These are phyloP conservation scores for Monosporascus ibericus DNA, from an alignment of 2,329 filamentous ascomycete genomes.

Conservation along the genomic window DNA sequence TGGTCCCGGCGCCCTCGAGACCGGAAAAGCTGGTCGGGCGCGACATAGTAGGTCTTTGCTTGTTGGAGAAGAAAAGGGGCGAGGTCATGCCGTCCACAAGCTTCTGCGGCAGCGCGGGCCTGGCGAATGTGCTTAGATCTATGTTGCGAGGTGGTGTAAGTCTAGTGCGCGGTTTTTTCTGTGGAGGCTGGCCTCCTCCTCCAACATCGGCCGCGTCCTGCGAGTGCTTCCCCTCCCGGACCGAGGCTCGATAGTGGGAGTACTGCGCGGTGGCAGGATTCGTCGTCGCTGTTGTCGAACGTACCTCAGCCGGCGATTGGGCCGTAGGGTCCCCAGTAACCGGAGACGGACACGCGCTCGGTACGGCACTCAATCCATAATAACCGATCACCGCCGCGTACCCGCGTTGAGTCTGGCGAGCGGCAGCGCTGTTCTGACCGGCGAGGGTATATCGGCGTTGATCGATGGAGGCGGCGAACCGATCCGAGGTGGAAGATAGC, in stretches of 20 bases:
- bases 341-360: conserved; percentile 12
- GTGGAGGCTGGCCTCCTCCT: conserved; percentile 16
- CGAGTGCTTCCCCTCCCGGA: conserved; percentile 14
- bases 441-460: conserved; percentile 15
- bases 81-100: conserved; percentile 37
- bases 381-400: conserved; percentile 20
- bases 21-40: conserved; percentile 33
- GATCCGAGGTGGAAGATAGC: conserved; percentile 11
- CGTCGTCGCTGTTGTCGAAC: conserved; percentile 6
- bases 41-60: conserved; percentile 28
- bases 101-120: conserved; percentile 19
- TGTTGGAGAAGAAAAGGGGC: conserved; percentile 48
- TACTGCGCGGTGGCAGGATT: conserved; percentile 10
- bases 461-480: conserved; percentile 15
- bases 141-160: conserved; percentile 39
- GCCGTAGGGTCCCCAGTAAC: conserved; percentile 11
- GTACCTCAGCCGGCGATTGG: conserved; percentile 9
- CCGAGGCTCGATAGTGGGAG: conserved; percentile 9
- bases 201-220: conserved; percentile 14
- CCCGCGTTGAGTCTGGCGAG: conserved; percentile 16
- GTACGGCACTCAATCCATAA: conserved; percentile 23
- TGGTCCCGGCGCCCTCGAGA: conserved; percentile 37
- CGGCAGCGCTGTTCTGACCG: conserved; percentile 16
- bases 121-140: conserved; percentile 32
- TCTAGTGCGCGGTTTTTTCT: conserved; percentile 43